Evolutionary conservation across 1,284 basidiomycete genomes (phyloP), one percentile per base, ranked within the genome.

Genomic region (Ceratobasidium sp.): DNA sequence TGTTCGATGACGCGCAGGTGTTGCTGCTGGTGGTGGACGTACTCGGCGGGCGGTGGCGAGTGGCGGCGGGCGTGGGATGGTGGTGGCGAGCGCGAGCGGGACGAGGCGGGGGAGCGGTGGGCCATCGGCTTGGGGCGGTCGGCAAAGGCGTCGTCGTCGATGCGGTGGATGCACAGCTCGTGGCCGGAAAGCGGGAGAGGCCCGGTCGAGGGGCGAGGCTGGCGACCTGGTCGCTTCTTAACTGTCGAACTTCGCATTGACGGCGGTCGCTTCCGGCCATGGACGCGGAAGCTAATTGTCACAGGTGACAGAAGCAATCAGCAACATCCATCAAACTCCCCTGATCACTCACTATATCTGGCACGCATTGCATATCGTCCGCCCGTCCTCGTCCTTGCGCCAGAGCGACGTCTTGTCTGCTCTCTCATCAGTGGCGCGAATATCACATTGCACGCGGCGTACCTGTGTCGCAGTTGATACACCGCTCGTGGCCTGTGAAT

Each of bases 381-480:
- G 25, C 19, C 71, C 71, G 54, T 74, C 71, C 40, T 74, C 71
- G 49, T 65, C 71, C 17, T 64, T 65, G 22, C 71, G 59, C 71
- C 71, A 74, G 29, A 64, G 71, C 44, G 71, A 74, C 11, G 71
- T 74, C 34, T 74, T 74, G 49, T 65, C 71, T 74, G 22, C 61
- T 25, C 59, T 13, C 59, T 64, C 13, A 56, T 64, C 71, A 74
- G 71, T 51, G 61, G 32, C 25, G 52, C 49, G 43, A 25, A 52
- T 59, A 17, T 56, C 61, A 54, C 71, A 74, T 65, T 25, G 3
- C 61, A 44, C 32, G 54, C n/a, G 65, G 69, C 69, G 57, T 73
- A 74, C 71, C 61, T 64, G 71, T 74, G 37, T 74, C 61, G 61
- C 71, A 74, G 61, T 74, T 65, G 59, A 74, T 65, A 32, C 71